Conservation (phyloP, 495 filamentous ascomycete species). For the Penicillium egyptiacum region DNA sequence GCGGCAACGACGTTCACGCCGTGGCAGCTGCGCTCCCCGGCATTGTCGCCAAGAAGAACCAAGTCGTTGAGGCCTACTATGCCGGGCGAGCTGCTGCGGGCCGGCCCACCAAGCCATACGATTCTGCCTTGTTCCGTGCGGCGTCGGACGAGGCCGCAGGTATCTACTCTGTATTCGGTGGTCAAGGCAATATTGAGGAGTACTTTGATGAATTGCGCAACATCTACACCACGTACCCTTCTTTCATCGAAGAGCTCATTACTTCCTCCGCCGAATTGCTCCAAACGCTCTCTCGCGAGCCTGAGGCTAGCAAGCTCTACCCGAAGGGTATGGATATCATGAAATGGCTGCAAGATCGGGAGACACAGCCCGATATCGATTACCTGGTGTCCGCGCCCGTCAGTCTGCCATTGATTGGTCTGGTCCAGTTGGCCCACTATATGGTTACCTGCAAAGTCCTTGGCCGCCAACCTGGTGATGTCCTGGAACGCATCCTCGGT, state of each 20-base stretch:
- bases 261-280: constrained; percentile 75
- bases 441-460: constrained; percentile 86
- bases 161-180: constrained; percentile 91
- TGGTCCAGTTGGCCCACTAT: constrained; percentile 94
- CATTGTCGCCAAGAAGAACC: constrained; percentile 82
- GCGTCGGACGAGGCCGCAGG: constrained; percentile 74
- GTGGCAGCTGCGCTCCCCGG: constrained; percentile 81
- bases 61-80: constrained; percentile 86
- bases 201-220: constrained; percentile 97
- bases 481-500: constrained; percentile 77
- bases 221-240: constrained; percentile 85
- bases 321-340: constrained; percentile 92
- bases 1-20: constrained; percentile 94
- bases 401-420: constrained; percentile 92
- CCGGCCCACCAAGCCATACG: constrained; percentile 79
- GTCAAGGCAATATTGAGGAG: constrained; percentile 99
- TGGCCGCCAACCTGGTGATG: constrained; percentile 80
- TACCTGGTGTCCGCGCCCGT: constrained; percentile 97
- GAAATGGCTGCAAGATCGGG: constrained; percentile 83
- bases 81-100: constrained; percentile 79
- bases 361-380: constrained; percentile 87
- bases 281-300: constrained; percentile 78
- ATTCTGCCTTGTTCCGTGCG: constrained; percentile 89
- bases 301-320: constrained; percentile 89
- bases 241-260: constrained; percentile 84